Conservation (phyloP, 768 basidiomycete genomes). For the Pleurotus platypus region DNA sequence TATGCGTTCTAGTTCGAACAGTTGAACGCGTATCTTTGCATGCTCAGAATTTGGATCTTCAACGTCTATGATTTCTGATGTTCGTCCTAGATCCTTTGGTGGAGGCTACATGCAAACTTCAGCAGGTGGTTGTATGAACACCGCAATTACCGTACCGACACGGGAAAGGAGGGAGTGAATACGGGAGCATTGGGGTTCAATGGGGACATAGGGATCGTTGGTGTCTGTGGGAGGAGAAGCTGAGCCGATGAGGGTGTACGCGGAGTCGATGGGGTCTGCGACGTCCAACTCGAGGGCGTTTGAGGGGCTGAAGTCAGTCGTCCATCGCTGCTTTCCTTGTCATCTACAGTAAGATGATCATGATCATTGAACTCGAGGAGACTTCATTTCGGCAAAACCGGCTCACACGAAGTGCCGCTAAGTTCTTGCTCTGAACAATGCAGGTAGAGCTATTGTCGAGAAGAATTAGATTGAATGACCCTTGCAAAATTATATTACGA, state of each 20-base stretch:
- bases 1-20: constrained; percentile 38
- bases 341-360: neutral
- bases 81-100: no score
- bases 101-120: no score
- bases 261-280: constrained; percentile 27
- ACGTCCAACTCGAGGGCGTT: neutral
- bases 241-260: constrained; percentile 31
- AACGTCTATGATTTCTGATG: constrained; percentile 26
- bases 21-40: constrained; percentile 56
- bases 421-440: constrained; percentile 64
- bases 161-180: constrained; percentile 29
- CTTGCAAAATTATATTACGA: constrained; percentile 15
- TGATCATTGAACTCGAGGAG: neutral
- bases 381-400: no score
- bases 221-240: constrained; percentile 17
- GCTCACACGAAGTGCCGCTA: constrained; percentile 30
- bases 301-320: neutral
- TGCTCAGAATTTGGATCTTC: constrained; percentile 62
- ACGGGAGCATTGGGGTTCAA: constrained; percentile 37
- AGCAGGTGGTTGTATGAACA: no score
- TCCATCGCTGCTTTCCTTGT: constrained; percentile 3
- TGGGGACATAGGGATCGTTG: constrained; percentile 18
- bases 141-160: neutral
- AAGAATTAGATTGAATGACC: no score
- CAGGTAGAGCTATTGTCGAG: constrained; percentile 49